Evolutionary conservation across 768 basidiomycete genomes (phyloP).

Genomic region (Punctularia strigosozonata): DNA sequence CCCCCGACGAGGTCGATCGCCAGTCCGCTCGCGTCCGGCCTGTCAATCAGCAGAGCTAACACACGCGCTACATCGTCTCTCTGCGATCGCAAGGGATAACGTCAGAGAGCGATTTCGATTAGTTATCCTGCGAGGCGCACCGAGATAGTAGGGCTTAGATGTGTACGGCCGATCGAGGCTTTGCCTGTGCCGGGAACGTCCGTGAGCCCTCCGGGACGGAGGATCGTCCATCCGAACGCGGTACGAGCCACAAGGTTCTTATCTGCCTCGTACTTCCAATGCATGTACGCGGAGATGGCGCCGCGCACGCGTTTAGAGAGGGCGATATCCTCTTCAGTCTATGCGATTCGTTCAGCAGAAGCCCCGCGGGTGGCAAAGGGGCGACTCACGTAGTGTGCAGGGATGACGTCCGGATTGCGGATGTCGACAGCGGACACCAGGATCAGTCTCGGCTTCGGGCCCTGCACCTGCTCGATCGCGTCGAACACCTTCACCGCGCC

Average conservation of each 20-base stretch:
- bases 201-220: constrained; percentile 51
- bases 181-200: constrained; percentile 39
- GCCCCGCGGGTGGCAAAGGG: not conserved
- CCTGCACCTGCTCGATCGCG: constrained; percentile 42
- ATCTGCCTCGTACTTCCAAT: constrained; percentile 33
- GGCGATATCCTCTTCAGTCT: constrained; percentile 35
- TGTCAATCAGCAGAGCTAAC: constrained; percentile 34
- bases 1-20: constrained; percentile 53
- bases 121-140: constrained; percentile 20
- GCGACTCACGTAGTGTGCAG: constrained; percentile 36
- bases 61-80: constrained; percentile 44
- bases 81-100: constrained; percentile 19
- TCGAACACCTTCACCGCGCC: constrained; percentile 63
- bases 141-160: constrained; percentile 32
- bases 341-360: not conserved
- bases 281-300: constrained; percentile 29
- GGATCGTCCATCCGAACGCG: constrained; percentile 52
- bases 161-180: constrained; percentile 40
- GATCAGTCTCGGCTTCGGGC: constrained; percentile 39
- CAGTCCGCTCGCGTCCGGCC: constrained; percentile 43
- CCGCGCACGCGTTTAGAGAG: constrained; percentile 29
- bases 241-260: constrained; percentile 31
- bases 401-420: constrained; percentile 35
- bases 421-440: constrained; percentile 50
- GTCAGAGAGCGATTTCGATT: not conserved